phyloP scores from a whole-genome alignment of 192 early-diverging fungal species.

The Gaertneriomyces sp. region DNA sequence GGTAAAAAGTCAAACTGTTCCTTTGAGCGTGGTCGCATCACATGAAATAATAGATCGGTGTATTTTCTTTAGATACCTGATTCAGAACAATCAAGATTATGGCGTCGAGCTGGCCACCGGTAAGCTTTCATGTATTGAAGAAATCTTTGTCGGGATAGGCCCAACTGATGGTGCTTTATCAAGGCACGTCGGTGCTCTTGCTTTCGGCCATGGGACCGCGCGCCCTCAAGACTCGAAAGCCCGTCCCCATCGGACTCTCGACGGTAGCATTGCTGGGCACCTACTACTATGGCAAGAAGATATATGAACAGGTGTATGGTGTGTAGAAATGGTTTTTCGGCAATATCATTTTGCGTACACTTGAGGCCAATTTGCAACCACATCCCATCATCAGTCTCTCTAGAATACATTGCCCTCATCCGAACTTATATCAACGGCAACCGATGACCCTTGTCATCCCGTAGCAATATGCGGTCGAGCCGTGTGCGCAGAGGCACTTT shows the following conservation, averaged over 20 bases:
- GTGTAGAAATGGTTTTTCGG: not conserved
- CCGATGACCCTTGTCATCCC: too few species aligned
- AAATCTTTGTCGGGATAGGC: not conserved
- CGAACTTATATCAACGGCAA: too few species aligned
- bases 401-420: too few species aligned
- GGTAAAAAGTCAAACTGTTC: constrained; percentile 16
- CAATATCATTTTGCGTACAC: too few species aligned
- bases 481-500: too few species aligned
- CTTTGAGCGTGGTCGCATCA: not conserved
- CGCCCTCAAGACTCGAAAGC: constrained; percentile 34
- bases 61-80: constrained; percentile 32
- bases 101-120: constrained; percentile 47
- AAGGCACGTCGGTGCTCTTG: constrained; percentile 39
- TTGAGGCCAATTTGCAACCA: too few species aligned
- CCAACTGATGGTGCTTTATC: not conserved
- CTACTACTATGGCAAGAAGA: constrained; percentile 39
- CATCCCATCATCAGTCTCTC: too few species aligned
- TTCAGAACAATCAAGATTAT: constrained; percentile 41
- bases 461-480: too few species aligned
- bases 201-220: constrained; percentile 40
- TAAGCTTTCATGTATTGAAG: too few species aligned
- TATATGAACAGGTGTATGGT: constrained; percentile 22
- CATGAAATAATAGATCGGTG: not conserved
- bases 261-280: constrained; percentile 20
- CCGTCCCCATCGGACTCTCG: constrained; percentile 37